Conservation (phyloP, 1,139 yeast genomes). For the Candida sp. region DNA sequence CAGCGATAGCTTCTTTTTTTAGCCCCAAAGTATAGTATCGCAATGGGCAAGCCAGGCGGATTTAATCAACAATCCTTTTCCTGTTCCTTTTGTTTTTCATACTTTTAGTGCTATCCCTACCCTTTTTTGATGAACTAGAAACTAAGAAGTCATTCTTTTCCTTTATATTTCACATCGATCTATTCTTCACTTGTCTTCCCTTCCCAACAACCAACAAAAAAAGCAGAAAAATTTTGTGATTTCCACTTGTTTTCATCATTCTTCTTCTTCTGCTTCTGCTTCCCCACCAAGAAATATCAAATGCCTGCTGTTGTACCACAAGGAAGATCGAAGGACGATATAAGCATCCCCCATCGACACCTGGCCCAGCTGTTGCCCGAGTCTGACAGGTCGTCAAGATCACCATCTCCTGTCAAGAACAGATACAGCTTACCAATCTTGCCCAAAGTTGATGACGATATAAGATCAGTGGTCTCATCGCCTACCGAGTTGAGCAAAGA, state of each 20-base stretch:
- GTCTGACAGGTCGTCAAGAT: slow-evolving; percentile 29
- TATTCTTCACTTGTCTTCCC: neutral
- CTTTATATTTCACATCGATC: neutral
- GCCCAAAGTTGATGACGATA: slow-evolving; percentile 24
- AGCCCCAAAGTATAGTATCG: neutral
- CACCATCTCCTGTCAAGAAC: slow-evolving; percentile 33
- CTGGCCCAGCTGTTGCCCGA: neutral
- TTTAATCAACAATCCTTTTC: neutral
- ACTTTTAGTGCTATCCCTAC: neutral
- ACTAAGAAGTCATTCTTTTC: neutral
- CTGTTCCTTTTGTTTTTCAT: neutral
- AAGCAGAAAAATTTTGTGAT: neutral
- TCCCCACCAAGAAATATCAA: neutral
- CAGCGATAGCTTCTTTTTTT: neutral
- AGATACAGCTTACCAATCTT: slow-evolving; percentile 29
- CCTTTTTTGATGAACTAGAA: neutral
- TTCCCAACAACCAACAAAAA: neutral
- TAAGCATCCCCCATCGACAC: slow-evolving; percentile 10
- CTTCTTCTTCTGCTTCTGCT: neutral
- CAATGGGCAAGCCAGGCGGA: neutral
- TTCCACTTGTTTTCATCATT: neutral
- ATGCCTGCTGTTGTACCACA: neutral
- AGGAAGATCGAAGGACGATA: slow-evolving; percentile 25
- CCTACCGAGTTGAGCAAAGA: slow-evolving; percentile 22
- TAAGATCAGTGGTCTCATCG: slow-evolving; percentile 22